Conservation (phyloP, 345 rosid genomes). For the Theobroma cacao region DNA sequence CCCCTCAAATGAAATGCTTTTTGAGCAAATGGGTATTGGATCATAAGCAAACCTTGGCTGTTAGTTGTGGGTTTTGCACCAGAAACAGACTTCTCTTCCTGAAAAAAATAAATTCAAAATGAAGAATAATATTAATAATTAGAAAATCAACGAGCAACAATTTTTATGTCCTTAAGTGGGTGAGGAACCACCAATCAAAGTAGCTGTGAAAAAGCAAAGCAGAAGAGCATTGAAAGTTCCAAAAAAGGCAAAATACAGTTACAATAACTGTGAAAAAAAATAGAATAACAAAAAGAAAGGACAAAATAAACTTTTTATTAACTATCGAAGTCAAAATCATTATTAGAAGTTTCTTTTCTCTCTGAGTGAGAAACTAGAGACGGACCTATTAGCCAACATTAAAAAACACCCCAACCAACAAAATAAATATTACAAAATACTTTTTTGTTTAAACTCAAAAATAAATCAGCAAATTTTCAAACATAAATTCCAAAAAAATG, state of each 20-base stretch:
- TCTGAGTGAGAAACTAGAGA: background rate
- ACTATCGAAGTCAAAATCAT: conserved; percentile 25
- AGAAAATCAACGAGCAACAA: conserved; percentile 7
- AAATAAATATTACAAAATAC: background rate
- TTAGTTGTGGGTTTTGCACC: conserved; percentile 33
- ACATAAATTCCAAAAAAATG: conserved; percentile 16
- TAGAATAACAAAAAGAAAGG: conserved; percentile 39
- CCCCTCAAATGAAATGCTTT: background rate
- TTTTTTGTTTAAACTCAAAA: background rate
- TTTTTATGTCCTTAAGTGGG: conserved; percentile 16
- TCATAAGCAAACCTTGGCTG: conserved; percentile 41
- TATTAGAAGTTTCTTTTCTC: background rate
- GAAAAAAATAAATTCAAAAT: conserved; percentile 21
- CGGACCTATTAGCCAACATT: conserved; percentile 6
- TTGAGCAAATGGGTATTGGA: conserved; percentile 14
- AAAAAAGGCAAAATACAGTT: conserved; percentile 29
- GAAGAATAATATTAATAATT: background rate
- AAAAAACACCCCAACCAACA: background rate
- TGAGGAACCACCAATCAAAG: conserved; percentile 5
- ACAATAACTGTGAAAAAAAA: conserved; percentile 8
- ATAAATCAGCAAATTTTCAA: conserved; percentile 8
- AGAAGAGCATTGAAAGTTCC: conserved; percentile 27
- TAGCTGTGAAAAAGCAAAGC: conserved; percentile 19
- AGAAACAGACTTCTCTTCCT: conserved; percentile 41
- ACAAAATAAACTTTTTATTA: conserved; percentile 37